Conservation (phyloP, 805 yeast species). For the Starmerella powellii region DNA sequence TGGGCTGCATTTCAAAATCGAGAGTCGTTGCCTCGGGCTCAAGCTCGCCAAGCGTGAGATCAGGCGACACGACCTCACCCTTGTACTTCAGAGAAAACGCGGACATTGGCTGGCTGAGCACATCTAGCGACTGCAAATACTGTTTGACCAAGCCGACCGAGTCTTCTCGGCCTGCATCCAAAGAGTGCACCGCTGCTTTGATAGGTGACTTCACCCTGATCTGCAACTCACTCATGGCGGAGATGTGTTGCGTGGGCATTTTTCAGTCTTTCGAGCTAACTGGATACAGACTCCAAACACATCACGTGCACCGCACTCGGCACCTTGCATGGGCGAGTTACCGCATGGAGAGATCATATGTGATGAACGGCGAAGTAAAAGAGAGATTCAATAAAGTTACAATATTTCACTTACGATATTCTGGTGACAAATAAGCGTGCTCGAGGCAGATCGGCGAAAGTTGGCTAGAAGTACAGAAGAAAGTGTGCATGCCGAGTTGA, state of each 20-base stretch:
- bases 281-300: too few species aligned
- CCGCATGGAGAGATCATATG: too few species aligned
- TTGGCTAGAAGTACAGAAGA: too few species aligned
- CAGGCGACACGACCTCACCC: conserved; percentile 28
- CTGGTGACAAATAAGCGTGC: too few species aligned
- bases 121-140: conserved; percentile 45
- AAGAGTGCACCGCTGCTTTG: conserved; percentile 19
- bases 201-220: conserved; percentile 22
- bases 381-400: too few species aligned
- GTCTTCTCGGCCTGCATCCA: conserved; percentile 32
- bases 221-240: conserved; percentile 3
- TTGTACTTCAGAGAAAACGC: conserved; percentile 39
- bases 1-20: conserved; percentile 38
- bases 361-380: too few species aligned
- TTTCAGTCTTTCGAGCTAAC: background rate
- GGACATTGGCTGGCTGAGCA: conserved; percentile 46
- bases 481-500: too few species aligned
- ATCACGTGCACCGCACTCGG: too few species aligned
- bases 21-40: conserved; percentile 28
- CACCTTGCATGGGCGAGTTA: too few species aligned
- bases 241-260: background rate
- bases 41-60: conserved; percentile 25
- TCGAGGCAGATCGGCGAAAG: too few species aligned
- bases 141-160: conserved; percentile 46
- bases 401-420: too few species aligned